Conservation (phyloP, 1,139 yeast species). For the Hansenula lynferdii region DNA sequence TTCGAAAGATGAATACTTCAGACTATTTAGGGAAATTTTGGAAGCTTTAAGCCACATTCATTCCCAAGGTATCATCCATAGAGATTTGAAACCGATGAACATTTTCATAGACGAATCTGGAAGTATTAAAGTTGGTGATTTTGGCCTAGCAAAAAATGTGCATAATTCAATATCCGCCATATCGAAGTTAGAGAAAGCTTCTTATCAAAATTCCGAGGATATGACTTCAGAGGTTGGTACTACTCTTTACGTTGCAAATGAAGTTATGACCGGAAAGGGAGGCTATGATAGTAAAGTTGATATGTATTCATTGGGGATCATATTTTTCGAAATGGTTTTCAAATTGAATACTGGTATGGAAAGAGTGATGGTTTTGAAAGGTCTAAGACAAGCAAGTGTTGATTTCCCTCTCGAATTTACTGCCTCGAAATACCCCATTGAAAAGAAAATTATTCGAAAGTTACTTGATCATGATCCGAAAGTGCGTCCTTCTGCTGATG, state of each 20-base stretch:
- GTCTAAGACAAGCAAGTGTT: conserved; percentile 52
- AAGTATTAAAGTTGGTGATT: conserved; percentile 93
- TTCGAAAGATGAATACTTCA: conserved; percentile 81
- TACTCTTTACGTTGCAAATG: conserved; percentile 86
- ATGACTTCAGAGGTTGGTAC: conserved; percentile 93
- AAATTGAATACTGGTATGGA: conserved; percentile 88
- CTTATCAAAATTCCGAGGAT: conserved; percentile 49
- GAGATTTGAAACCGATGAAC: conserved; percentile 94
- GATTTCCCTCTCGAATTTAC: conserved; percentile 67
- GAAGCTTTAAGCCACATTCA: conserved; percentile 94
- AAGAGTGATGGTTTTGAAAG: conserved; percentile 64
- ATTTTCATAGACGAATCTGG: conserved; percentile 89
- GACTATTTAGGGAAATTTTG: conserved; percentile 77
- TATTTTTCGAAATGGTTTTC: conserved; percentile 93
- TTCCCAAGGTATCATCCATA: conserved; percentile 88
- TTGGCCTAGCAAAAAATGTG: conserved; percentile 87
- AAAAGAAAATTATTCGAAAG: conserved; percentile 58
- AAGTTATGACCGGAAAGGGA: conserved; percentile 66
- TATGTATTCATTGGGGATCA: conserved; percentile 91
- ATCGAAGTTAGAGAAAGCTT: conserved; percentile 23
- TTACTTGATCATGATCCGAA: conserved; percentile 76
- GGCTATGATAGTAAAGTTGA: conserved; percentile 89
- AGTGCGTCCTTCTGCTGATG: conserved; percentile 73
- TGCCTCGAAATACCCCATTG: conserved; percentile 44
- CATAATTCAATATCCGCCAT: conserved; percentile 39